Percentiles rank a stretch among this genome's conserved stretches.
Evolutionary conservation across 768 basidiomycete genomes (phyloP).

Genomic region (Macrolepiota albuminosa): DNA sequence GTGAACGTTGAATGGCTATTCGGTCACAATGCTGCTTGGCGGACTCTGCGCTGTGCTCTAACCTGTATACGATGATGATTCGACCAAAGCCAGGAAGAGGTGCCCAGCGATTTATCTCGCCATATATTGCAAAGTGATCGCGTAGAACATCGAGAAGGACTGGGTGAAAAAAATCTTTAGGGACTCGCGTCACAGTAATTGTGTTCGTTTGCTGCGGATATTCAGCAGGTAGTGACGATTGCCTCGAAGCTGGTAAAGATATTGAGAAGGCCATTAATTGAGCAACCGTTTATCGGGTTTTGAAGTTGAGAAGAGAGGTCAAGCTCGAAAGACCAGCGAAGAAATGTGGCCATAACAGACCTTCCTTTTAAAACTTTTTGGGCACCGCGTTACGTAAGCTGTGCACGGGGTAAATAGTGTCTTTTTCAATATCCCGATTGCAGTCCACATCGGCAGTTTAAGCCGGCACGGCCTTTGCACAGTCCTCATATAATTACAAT

Average conservation of each 20-base stretch:
- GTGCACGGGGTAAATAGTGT: background rate
- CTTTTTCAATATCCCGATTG: background rate
- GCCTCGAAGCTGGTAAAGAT: conserved; percentile 14
- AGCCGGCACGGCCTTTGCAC: background rate
- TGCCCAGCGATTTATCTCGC: conserved; percentile 87
- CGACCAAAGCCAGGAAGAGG: conserved; percentile 78
- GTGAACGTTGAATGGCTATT: conserved; percentile 49
- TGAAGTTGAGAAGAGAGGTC: background rate
- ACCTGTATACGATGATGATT: conserved; percentile 75
- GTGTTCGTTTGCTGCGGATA: conserved; percentile 62
- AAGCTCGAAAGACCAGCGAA: conserved; percentile 2
- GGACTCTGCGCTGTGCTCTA: conserved; percentile 56
- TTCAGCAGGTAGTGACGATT: conserved; percentile 17
- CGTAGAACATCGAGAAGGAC: conserved; percentile 59
- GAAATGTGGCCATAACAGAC: background rate
- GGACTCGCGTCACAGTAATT: conserved; percentile 74
- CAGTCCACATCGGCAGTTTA: background rate
- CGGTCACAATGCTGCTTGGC: conserved; percentile 68
- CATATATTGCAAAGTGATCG: conserved; percentile 71
- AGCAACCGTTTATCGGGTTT: background rate
- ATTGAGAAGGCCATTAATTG: conserved; percentile 11
- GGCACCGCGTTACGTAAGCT: conserved; percentile 12
- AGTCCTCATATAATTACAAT: background rate
- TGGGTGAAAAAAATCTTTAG: conserved; percentile 73
- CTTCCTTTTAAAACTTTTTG: conserved; percentile 2